Conservation (phyloP, 768 basidiomycete species). For the Brasilioporus rufonigricans region DNA sequence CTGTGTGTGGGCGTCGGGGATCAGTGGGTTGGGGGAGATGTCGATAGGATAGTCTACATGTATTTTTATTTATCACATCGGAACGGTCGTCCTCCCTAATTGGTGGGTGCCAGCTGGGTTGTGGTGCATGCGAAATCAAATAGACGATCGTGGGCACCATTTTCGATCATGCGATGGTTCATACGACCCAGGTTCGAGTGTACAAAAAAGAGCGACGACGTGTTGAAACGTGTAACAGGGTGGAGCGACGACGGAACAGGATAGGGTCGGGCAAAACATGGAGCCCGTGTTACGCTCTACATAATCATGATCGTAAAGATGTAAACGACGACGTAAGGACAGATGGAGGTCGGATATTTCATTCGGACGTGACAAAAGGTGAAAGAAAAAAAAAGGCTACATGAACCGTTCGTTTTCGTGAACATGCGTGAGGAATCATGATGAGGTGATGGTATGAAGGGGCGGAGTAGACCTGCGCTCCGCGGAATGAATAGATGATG, state of each 20-base stretch:
- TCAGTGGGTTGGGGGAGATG: background rate
- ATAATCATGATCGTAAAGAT: slow-evolving; percentile 1
- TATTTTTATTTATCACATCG: no score
- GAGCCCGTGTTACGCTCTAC: background rate
- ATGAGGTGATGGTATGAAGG: slow-evolving; percentile 4
- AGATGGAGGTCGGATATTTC: slow-evolving; percentile 18
- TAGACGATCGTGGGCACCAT: slow-evolving; percentile 2
- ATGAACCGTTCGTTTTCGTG: slow-evolving; percentile 15
- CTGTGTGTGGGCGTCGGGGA: background rate
- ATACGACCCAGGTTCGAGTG: background rate
- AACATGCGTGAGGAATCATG: slow-evolving; percentile 14
- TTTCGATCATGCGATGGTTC: background rate
- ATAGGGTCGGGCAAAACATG: background rate
- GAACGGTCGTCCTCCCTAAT: no score
- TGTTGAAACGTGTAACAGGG: background rate
- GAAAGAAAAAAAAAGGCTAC: slow-evolving; percentile 9
- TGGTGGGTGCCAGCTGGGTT: no score
- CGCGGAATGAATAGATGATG: slow-evolving; percentile 12
- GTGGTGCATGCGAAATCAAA: background rate
- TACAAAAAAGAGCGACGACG: background rate
- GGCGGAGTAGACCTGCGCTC: slow-evolving; percentile 11
- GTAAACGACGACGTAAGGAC: slow-evolving; percentile 15
- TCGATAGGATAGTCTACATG: background rate
- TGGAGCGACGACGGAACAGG: slow-evolving; percentile 2
- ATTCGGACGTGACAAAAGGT: background rate